Conservation (phyloP, 805 yeast species). For the Cyberlindnera mississippiensis region DNA sequence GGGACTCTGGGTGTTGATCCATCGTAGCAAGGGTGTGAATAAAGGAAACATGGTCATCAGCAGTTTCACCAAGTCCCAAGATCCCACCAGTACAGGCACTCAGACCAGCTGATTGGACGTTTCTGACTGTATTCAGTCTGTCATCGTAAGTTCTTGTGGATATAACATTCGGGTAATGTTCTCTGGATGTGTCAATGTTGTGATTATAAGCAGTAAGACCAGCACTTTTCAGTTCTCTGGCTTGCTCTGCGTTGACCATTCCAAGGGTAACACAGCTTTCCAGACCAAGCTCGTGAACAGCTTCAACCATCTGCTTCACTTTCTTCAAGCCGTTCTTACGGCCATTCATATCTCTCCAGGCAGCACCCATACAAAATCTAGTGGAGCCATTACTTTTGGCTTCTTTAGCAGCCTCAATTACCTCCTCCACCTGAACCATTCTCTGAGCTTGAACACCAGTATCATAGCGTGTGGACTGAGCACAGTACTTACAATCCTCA, state of each 20-base stretch:
- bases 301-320: slow-evolving; percentile 61
- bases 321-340: slow-evolving; percentile 61
- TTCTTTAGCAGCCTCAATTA: slow-evolving; percentile 54
- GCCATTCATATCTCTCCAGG: slow-evolving; percentile 84
- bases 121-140: slow-evolving; percentile 59
- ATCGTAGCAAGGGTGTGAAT: slow-evolving; percentile 62
- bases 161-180: slow-evolving; percentile 69
- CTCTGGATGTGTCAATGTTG: slow-evolving; percentile 75
- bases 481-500: slow-evolving; percentile 79
- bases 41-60: slow-evolving; percentile 66
- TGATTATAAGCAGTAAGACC: slow-evolving; percentile 83
- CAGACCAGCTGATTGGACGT: slow-evolving; percentile 60
- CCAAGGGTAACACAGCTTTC: slow-evolving; percentile 82
- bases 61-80: slow-evolving; percentile 72
- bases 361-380: slow-evolving; percentile 82
- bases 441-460: slow-evolving; percentile 73
- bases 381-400: slow-evolving; percentile 73
- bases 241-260: slow-evolving; percentile 68
- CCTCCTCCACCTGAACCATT: slow-evolving; percentile 57
- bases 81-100: slow-evolving; percentile 79
- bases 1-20: slow-evolving; percentile 72
- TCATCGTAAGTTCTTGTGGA: slow-evolving; percentile 71
- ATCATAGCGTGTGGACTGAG: slow-evolving; percentile 65
- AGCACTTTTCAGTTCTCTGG: slow-evolving; percentile 52
- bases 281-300: slow-evolving; percentile 61